Base-by-base conservation (phyloP, 805 yeast species). In the Grigorovia humatica region DNA sequence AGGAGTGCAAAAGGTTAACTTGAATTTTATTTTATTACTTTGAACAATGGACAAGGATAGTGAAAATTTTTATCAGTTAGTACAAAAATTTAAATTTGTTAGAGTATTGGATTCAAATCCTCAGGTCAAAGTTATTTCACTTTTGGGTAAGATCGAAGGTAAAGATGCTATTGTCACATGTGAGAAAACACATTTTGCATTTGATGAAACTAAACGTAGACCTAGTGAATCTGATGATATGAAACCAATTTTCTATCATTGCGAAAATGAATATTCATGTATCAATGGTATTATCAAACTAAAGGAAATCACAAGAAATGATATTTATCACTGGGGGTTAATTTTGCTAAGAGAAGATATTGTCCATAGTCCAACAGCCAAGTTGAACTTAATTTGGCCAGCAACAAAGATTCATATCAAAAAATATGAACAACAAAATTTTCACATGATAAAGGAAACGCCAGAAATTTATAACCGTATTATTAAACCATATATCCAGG, bases 381-480 rank as follows among this genome's bases (percentile, higher is more conserved):
- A 90, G 61, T 59, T 88, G 51, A 88, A 84, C 58, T 59, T 91
- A 51, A 82, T 91, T 27, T 88, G 79, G 65, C 99, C 99, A 1
- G 98, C 98, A 0, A 85, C 96, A 0, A 82, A 80, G 47, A 78
- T 82, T 3, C 99, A 93, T 64, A 81, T 93, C 47, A 76, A 75
- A 47, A 93, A 93, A 69, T 88, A 79, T 64, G 73, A 78, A n/a
- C 71, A 67, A 13, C 88, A 85, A 57, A 68, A 67, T n/a, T 59
- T 65, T 35, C 88, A 82, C 56, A 67, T 85, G 61, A 74, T 93
- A 2, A 64, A 67, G 15, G 99, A 93, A 64, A 88, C 97, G 1
- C 95, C 96, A 1, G 82, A 81, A 50, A 71, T 80, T 67, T 93
- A 91, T 70, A 49, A 64, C 4, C 54, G 65, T 7, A 69, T 74